These are phyloP conservation scores for Trichoderma semiorbis DNA, from an alignment of 2,329 filamentous ascomycete genomes.

Conservation along the genomic window DNA sequence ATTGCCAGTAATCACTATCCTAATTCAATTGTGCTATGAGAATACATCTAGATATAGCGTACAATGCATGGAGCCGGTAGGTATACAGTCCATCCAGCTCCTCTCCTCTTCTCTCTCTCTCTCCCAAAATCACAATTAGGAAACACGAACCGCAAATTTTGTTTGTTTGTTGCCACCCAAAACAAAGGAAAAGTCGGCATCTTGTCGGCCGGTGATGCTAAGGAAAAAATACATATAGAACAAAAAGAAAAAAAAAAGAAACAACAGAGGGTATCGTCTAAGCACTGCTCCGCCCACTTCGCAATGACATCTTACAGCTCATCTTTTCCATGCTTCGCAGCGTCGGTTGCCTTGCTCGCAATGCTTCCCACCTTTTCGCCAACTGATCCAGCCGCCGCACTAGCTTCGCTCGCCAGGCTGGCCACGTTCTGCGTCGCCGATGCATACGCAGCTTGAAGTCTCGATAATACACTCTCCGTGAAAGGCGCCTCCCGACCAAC, in stretches of 20 bases:
- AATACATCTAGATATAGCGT: not conserved
- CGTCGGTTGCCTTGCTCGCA: constrained; percentile 41
- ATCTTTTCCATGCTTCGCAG: constrained; percentile 40
- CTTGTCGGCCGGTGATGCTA: not conserved
- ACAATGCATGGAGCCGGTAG: not conserved
- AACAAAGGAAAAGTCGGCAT: not conserved
- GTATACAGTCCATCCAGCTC: not conserved
- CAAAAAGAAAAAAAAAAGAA: not conserved
- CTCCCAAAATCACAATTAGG: not conserved
- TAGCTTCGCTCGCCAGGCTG: constrained; percentile 37
- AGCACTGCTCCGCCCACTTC: constrained; percentile 1
- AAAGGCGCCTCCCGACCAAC: constrained; percentile 75
- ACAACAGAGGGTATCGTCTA: constrained; percentile 13
- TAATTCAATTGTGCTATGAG: not conserved
- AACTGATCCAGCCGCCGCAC: constrained; percentile 31
- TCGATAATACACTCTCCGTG: constrained; percentile 73
- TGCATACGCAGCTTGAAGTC: constrained; percentile 68
- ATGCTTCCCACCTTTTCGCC: constrained; percentile 37
- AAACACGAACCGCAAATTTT: not conserved
- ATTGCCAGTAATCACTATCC: not conserved
- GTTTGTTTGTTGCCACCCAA: not conserved
- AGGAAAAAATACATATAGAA: not conserved
- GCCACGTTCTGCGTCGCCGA: constrained; percentile 58
- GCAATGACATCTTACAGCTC: constrained; percentile 36
- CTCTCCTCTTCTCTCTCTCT: not conserved